Conservation (phyloP, 805 yeast species). For the Candida montana region DNA sequence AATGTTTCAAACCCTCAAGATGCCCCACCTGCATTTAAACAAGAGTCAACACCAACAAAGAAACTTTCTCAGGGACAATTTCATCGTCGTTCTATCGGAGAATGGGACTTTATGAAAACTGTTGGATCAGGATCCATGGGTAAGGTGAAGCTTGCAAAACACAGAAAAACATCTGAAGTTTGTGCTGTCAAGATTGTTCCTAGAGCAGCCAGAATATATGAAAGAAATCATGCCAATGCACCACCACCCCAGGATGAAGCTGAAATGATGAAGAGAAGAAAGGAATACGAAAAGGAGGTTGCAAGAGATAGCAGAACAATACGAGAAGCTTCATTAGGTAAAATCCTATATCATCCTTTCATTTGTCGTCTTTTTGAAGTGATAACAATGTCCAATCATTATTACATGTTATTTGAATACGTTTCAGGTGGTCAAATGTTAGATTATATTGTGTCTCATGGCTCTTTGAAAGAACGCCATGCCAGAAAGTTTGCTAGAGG, state of each 20-base stretch:
- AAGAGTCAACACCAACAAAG: slow-evolving; percentile 12
- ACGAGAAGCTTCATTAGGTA: slow-evolving; percentile 92
- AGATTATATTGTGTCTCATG: slow-evolving; percentile 95
- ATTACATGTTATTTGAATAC: slow-evolving; percentile 93
- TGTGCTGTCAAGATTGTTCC: slow-evolving; percentile 94
- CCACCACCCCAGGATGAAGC: slow-evolving; percentile 58
- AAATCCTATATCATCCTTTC: slow-evolving; percentile 84
- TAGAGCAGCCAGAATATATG: slow-evolving; percentile 74
- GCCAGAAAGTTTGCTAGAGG: slow-evolving; percentile 95
- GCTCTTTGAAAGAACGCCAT: slow-evolving; percentile 85
- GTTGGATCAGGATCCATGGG: slow-evolving; percentile 99
- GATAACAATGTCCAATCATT: slow-evolving; percentile 94
- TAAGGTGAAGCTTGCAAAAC: slow-evolving; percentile 90
- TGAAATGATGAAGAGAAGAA: slow-evolving; percentile 55
- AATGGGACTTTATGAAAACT: slow-evolving; percentile 93
- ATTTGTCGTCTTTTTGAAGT: slow-evolving; percentile 90
- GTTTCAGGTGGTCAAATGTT: slow-evolving; percentile 97
- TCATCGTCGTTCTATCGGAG: slow-evolving; percentile 87
- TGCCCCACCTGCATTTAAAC: neutral
- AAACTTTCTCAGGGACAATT: slow-evolving; percentile 35
- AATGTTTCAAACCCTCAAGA: slow-evolving; percentile 5
- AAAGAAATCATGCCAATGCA: slow-evolving; percentile 63
- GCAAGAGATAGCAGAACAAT: slow-evolving; percentile 89
- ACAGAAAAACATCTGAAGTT: slow-evolving; percentile 70
- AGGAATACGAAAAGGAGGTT: slow-evolving; percentile 74